Base-by-base conservation (phyloP, 2,329 filamentous ascomycete species). In the Fusarium penzigii region DNA sequence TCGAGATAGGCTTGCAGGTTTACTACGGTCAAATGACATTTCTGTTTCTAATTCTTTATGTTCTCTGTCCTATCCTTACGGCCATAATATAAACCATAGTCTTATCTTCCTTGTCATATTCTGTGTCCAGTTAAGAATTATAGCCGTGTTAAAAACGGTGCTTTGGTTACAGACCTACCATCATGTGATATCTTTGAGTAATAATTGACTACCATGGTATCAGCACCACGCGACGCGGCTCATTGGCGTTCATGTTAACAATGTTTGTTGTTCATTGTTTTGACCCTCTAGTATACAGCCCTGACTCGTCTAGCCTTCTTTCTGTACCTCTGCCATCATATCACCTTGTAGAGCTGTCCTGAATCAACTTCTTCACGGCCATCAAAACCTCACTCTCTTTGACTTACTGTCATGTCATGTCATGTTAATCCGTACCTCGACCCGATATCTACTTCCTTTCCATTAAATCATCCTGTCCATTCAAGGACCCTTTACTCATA, bases 401-500 rank as follows among this genome's bases (percentile, higher is more conserved):
- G 11, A 40, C 42, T 44, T 55, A 42, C 34, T 39, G 25, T 56
- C 53, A 29, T 54, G 42, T 52, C 58, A 53, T 54, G 54, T 51
- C 57, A 46, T 55, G 52, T 55, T 59, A 29, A 52, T 29, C 55
- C 53, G 50, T 52, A 57, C 46, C 52, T 48, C 47, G 49, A 42
- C 38, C 38, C 51, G 51, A 52, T 46, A 42, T 57, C 48, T 16
- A 47, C 46, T 36, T 47, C 49, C 39, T 46, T 40, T 46, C 52
- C 51, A 46, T 47, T 40, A 38, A 53, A 48, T 62, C 62, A 36
- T 45, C 62, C 55, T 59, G 52, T 53, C 56, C 51, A 9, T 36
- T n/a, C 8, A 55, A 48, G 36, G 46, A 25, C 20, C 59, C 56
- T 61, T 73, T 75, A 71, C 82, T 88, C 62, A 81, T 93, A 70